phyloP scores from a whole-genome alignment of 371 early-diverging fungal species.

The Rhizopus microsporus region DNA sequence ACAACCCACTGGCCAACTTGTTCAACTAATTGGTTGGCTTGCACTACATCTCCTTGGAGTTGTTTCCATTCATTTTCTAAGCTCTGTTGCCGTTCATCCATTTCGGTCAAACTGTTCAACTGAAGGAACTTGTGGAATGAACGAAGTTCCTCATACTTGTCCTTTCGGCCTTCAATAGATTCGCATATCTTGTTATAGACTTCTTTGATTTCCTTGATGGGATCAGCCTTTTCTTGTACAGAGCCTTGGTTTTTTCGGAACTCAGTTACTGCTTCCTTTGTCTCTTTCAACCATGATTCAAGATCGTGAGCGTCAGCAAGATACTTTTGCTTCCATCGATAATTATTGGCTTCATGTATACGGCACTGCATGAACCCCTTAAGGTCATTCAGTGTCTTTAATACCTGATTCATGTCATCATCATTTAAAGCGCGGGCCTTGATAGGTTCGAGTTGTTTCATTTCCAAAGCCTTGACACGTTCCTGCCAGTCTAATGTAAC shows the following conservation, averaged over 20 bases:
- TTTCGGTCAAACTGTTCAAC: slow-evolving; percentile 5
- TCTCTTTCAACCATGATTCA: neutral
- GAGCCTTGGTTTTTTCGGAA: slow-evolving; percentile 1
- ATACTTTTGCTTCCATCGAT: slow-evolving; percentile 19
- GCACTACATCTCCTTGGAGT: neutral
- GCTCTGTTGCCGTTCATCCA: slow-evolving; percentile 11
- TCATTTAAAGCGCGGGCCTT: slow-evolving; percentile 5
- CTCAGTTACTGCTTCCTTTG: neutral
- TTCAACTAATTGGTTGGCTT: slow-evolving; percentile 12
- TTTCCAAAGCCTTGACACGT: slow-evolving; percentile 13
- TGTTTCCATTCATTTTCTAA: slow-evolving; percentile 22
- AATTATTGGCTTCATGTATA: slow-evolving; percentile 11
- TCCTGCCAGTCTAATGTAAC: slow-evolving; percentile 27
- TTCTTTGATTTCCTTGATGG: neutral
- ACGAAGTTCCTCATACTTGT: slow-evolving; percentile 21
- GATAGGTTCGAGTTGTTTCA: slow-evolving; percentile 13
- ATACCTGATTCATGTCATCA: slow-evolving; percentile 8
- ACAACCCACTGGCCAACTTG: neutral
- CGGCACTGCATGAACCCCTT: slow-evolving; percentile 11
- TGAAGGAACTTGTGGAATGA: slow-evolving; percentile 26
- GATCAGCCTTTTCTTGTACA: neutral
- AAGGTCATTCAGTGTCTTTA: slow-evolving; percentile 7
- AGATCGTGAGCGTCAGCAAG: slow-evolving; percentile 4
- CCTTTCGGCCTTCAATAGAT: slow-evolving; percentile 8
- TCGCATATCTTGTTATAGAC: slow-evolving; percentile 1